Conservation (phyloP, 139 green algal genomes). For the Coelastrella sp. region DNA sequence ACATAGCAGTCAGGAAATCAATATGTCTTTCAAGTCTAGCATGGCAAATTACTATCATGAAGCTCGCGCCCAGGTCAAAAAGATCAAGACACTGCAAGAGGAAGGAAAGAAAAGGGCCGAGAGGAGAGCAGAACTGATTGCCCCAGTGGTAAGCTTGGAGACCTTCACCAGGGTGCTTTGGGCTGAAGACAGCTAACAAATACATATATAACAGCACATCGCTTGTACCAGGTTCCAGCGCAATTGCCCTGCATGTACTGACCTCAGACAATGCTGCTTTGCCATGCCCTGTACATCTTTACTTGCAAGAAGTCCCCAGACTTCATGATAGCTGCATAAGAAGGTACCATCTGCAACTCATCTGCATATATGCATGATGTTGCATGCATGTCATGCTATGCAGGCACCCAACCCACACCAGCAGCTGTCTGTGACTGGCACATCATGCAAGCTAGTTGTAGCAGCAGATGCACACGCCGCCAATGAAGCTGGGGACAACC, state of each 20-base stretch:
- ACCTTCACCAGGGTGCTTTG: too few species aligned
- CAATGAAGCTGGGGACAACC: conserved; percentile 63
- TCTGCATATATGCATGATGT: too few species aligned
- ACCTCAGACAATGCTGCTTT: too few species aligned
- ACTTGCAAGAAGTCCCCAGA: too few species aligned
- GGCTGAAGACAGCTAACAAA: too few species aligned
- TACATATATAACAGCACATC: too few species aligned
- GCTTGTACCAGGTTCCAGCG: too few species aligned
- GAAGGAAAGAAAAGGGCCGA: conserved; percentile 65
- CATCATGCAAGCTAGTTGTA: conserved; percentile 57
- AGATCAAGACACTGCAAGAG: conserved; percentile 63
- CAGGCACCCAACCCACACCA: conserved; percentile 74
- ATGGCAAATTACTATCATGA: conserved; percentile 73
- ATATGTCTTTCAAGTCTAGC: conserved; percentile 12
- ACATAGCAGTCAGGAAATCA: neutral
- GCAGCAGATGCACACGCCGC: conserved; percentile 65
- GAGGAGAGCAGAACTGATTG: conserved; percentile 17
- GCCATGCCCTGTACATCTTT: too few species aligned
- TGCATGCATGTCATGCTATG: neutral
- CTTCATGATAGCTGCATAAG: too few species aligned
- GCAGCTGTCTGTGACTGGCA: conserved; percentile 72
- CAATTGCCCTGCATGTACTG: too few species aligned
- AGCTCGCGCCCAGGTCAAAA: conserved; percentile 57
- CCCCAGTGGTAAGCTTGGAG: conserved; percentile 2
- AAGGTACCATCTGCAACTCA: too few species aligned